phyloP scores from a whole-genome alignment of 2,329 filamentous ascomycete species.

The Curvularia spicifera region DNA sequence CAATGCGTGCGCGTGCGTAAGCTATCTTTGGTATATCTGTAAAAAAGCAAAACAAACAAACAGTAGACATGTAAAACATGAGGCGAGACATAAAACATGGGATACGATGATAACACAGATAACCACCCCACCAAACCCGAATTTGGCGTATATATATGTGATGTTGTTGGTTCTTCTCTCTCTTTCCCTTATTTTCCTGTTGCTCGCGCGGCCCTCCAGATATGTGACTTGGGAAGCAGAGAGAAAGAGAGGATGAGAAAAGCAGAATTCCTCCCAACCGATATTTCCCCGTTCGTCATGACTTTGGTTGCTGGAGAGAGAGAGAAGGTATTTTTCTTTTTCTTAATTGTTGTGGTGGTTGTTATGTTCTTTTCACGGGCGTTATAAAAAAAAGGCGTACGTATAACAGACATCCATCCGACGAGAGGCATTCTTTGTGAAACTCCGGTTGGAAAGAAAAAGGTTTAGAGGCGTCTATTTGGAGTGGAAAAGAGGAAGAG shows the following conservation, averaged over 20 bases:
- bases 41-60: background rate
- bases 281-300: background rate
- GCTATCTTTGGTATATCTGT: background rate
- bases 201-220: too few relatives aligned
- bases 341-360: background rate
- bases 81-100: background rate
- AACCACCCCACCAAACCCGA: too few relatives aligned
- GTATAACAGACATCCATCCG: conserved; percentile 1
- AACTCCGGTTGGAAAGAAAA: background rate
- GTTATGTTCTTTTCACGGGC: too few relatives aligned
- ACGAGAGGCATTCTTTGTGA: background rate
- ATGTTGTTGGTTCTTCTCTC: too few relatives aligned
- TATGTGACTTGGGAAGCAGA: too few relatives aligned
- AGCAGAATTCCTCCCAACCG: background rate
- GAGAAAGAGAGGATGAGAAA: too few relatives aligned
- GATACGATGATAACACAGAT: background rate
- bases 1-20: background rate
- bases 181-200: too few relatives aligned
- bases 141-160: too few relatives aligned
- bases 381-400: too few relatives aligned
- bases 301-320: background rate
- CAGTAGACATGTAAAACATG: background rate
- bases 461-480: background rate
- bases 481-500: background rate
- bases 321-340: background rate